Evolutionary conservation across 176 grass and related monocot species (phyloP).

Genomic region (bread wheat (Triticum aestivum)): IWGSC_CS_RefSeq_v2.1 NC_057801.1:680374592-680375091

Average conservation of each 20-base stretch:
- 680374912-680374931: no score
- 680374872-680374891: no score
- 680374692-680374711: neutral
- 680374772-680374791: no score
- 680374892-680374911: no score
- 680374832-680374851: no score
- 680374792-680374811: no score
- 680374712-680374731: no score
- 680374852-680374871: no score
- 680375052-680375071: constrained; percentile 52
- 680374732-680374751: no score
- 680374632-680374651: neutral
- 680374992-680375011: constrained; percentile 54
- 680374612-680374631: neutral
- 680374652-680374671: neutral
- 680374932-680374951: no score
- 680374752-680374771: no score
- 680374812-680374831: no score
- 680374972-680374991: constrained; percentile 40
- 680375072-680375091: constrained; percentile 49
- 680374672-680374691: neutral
- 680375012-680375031: constrained; percentile 45
- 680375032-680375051: constrained; percentile 43
- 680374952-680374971: neutral
- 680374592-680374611: neutral